Conservation (phyloP, 331 rosid species). For the Quercus lobata region DNA sequence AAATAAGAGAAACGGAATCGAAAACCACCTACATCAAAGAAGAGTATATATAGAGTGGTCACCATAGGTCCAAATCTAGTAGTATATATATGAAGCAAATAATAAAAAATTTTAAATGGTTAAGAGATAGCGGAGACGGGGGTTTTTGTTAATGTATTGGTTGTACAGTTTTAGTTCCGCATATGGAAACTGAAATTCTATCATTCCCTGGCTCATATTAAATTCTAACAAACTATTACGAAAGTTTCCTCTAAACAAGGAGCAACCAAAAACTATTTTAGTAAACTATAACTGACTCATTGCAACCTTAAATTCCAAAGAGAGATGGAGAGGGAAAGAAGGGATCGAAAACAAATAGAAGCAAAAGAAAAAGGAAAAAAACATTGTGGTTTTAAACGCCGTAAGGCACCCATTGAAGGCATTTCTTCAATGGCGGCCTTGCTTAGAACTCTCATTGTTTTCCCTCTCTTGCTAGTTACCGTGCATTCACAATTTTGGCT, state of each 20-base stretch:
- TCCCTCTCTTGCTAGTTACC: conserved; percentile 25
- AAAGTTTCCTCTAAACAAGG: background rate
- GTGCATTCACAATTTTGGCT: conserved; percentile 13
- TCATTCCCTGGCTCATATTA: too few species aligned
- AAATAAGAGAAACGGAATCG: too few species aligned
- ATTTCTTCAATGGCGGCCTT: conserved; percentile 38
- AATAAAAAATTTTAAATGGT: too few species aligned
- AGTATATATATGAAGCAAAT: too few species aligned
- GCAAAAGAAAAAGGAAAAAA: background rate
- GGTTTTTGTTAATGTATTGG: background rate
- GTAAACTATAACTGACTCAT: background rate
- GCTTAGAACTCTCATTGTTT: conserved; percentile 18
- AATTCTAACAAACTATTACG: background rate
- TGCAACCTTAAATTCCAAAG: conserved; percentile 5
- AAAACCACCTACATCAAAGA: too few species aligned
- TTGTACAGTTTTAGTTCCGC: background rate
- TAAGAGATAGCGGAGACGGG: too few species aligned
- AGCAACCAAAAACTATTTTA: conserved; percentile 11
- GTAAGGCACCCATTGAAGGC: conserved; percentile 26
- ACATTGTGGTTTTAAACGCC: background rate
- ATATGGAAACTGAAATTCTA: too few species aligned
- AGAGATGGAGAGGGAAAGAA: conserved; percentile 33
- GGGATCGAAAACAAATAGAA: background rate
- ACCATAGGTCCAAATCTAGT: too few species aligned
- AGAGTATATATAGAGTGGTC: too few species aligned